Evolutionary conservation across 495 filamentous ascomycete species (phyloP).

Genomic region (Clavariopsis aquatica): DNA sequence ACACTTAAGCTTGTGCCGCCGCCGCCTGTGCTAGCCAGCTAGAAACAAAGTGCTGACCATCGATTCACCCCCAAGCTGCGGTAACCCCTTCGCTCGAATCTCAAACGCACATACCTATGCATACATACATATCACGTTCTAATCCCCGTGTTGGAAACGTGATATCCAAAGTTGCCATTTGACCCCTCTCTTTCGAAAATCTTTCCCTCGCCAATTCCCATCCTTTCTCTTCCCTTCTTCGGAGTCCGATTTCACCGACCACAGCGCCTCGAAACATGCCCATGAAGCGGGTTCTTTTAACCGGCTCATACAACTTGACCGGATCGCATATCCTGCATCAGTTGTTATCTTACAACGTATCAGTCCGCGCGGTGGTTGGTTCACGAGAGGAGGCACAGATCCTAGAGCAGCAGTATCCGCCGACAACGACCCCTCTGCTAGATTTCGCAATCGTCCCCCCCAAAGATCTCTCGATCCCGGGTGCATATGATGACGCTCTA

Average conservation of each 20-base stretch:
- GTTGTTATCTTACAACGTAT: slow-evolving; percentile 28
- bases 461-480: slow-evolving; percentile 43
- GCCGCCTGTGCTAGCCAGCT: slow-evolving; percentile 15
- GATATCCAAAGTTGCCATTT: slow-evolving; percentile 4
- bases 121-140: slow-evolving; percentile 25
- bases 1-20: slow-evolving; percentile 24
- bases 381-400: slow-evolving; percentile 29
- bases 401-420: slow-evolving; percentile 27
- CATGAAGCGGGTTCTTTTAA: slow-evolving; percentile 37
- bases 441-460: slow-evolving; percentile 52
- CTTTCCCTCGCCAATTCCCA: not conserved
- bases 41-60: slow-evolving; percentile 32
- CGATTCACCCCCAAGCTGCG: slow-evolving; percentile 3
- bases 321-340: slow-evolving; percentile 41
- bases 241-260: slow-evolving; percentile 13
- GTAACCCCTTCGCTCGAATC: not conserved
- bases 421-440: slow-evolving; percentile 34
- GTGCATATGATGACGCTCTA: slow-evolving; percentile 53
- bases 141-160: slow-evolving; percentile 8
- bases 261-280: slow-evolving; percentile 19
- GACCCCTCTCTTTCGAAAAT: slow-evolving; percentile 14
- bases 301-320: slow-evolving; percentile 34
- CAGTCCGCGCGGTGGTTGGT: slow-evolving; percentile 37
- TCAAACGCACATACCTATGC: not conserved
- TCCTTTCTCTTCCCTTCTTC: slow-evolving; percentile 2